These are phyloP conservation scores for Picochlorum sp. DNA, from an alignment of 139 green algal genomes.

Conservation along the genomic window DNA sequence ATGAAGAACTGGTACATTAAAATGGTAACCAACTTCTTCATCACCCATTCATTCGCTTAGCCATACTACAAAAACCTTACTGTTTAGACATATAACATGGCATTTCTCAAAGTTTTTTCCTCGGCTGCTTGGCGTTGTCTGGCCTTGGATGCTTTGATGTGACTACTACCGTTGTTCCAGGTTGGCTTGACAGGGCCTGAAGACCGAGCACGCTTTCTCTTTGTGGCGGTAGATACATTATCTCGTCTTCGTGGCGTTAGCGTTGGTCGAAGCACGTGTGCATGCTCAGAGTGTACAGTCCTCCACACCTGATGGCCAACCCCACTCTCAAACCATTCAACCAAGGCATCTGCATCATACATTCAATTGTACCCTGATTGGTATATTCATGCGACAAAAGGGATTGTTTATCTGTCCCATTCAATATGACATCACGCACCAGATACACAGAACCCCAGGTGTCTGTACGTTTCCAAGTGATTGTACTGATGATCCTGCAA, in stretches of 20 bases:
- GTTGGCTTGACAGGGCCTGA: neutral
- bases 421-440: neutral
- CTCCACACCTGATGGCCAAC: conserved; percentile 3
- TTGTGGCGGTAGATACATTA: neutral
- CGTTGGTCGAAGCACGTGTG: neutral
- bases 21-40: too few species aligned
- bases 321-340: conserved; percentile 1
- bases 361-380: neutral
- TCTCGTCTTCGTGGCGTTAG: neutral
- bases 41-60: too few species aligned
- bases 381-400: neutral
- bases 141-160: conserved; percentile 3
- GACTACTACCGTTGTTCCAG: neutral
- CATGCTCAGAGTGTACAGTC: neutral
- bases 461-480: conserved; percentile 4
- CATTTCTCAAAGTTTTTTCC: too few species aligned
- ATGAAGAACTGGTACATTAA: too few species aligned
- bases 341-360: neutral
- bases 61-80: too few species aligned
- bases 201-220: conserved; percentile 4
- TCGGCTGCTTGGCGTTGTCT: neutral
- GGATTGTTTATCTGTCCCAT: too few species aligned
- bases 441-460: neutral
- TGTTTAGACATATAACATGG: too few species aligned
- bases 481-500: conserved; percentile 6